phyloP scores from a whole-genome alignment of 768 basidiomycete species.

The Asterophora lycoperdoides region DNA sequence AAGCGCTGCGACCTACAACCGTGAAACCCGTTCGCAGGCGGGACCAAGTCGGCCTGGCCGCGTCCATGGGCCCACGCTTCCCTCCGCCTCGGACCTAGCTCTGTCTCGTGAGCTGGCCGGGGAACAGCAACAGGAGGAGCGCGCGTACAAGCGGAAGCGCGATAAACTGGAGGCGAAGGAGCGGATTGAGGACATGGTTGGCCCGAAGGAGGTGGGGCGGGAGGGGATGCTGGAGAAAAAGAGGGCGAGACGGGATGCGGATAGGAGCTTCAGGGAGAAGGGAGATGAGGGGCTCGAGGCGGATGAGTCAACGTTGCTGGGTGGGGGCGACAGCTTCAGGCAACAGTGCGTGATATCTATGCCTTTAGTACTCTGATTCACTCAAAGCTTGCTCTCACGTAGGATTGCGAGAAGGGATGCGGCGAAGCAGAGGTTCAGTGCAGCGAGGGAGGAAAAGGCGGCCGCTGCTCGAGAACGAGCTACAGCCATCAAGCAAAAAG shows the following conservation, averaged over 20 bases:
- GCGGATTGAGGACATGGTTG: constrained; percentile 70
- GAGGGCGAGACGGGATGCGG: constrained; percentile 62
- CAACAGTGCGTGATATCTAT: constrained; percentile 53
- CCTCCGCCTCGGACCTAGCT: constrained; percentile 63
- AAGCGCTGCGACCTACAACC: constrained; percentile 41
- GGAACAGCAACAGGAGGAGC: constrained; percentile 51
- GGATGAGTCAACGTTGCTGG: constrained; percentile 76
- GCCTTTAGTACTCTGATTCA: neutral
- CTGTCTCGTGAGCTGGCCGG: constrained; percentile 60
- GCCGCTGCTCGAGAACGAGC: constrained; percentile 57
- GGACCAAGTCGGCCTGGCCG: constrained; percentile 33
- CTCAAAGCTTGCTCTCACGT: constrained; percentile 6
- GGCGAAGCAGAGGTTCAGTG: constrained; percentile 54
- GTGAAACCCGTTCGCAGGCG: constrained; percentile 19
- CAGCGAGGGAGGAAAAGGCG: constrained; percentile 43
- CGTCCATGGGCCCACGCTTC: constrained; percentile 63
- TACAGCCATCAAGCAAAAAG: constrained; percentile 65
- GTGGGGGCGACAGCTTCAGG: constrained; percentile 78
- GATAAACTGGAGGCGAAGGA: constrained; percentile 64
- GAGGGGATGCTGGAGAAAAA: constrained; percentile 90
- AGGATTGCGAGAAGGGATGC: constrained; percentile 77
- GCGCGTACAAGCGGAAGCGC: constrained; percentile 59
- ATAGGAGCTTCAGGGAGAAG: constrained; percentile 67
- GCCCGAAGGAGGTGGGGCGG: constrained; percentile 75
- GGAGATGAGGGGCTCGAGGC: constrained; percentile 77